Percentiles rank a stretch among this genome's conserved stretches.
phyloP scores from a whole-genome alignment of 495 filamentous ascomycete genomes.

The Evansstolkia leycettana region DNA sequence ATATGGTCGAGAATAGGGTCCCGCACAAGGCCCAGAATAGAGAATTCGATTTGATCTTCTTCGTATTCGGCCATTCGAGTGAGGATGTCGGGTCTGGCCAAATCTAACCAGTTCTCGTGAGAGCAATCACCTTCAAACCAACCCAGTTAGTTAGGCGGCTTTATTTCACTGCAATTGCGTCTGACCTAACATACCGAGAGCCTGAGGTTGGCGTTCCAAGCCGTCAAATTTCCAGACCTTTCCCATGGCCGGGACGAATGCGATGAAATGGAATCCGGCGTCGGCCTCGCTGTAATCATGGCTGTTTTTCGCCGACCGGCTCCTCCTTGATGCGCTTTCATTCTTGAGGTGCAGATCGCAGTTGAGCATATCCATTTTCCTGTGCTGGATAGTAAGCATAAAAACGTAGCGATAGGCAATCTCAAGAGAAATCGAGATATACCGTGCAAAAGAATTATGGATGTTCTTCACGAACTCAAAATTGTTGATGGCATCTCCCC shows the following conservation, averaged over 20 bases:
- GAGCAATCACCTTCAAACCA: conserved; percentile 23
- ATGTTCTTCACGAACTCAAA: conserved; percentile 66
- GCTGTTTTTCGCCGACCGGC: conserved; percentile 17
- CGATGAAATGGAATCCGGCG: conserved; percentile 72
- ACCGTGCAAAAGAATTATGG: conserved; percentile 84
- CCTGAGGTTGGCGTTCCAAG: conserved; percentile 58
- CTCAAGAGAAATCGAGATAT: conserved; percentile 9
- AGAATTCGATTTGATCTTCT: conserved; percentile 45
- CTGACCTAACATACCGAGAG: conserved; percentile 42
- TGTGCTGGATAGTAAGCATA: conserved; percentile 9
- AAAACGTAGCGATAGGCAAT: not conserved
- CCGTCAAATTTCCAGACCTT: conserved; percentile 87
- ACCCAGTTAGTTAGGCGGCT: conserved; percentile 1
- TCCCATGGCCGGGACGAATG: conserved; percentile 66
- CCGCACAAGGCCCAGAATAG: conserved; percentile 38
- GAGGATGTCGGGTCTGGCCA: conserved; percentile 33
- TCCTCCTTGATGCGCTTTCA: conserved; percentile 40
- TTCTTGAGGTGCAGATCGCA: conserved; percentile 58
- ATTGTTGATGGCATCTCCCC: conserved; percentile 61
- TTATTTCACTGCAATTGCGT: not conserved
- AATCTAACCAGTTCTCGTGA: conserved; percentile 35
- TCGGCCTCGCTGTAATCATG: conserved; percentile 34
- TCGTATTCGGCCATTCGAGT: conserved; percentile 40
- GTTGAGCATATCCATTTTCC: conserved; percentile 68
- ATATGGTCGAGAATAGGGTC: conserved; percentile 36